Conservation (phyloP, 192 early-diverging fungal genomes). For the Coemansia sp. region DNA sequence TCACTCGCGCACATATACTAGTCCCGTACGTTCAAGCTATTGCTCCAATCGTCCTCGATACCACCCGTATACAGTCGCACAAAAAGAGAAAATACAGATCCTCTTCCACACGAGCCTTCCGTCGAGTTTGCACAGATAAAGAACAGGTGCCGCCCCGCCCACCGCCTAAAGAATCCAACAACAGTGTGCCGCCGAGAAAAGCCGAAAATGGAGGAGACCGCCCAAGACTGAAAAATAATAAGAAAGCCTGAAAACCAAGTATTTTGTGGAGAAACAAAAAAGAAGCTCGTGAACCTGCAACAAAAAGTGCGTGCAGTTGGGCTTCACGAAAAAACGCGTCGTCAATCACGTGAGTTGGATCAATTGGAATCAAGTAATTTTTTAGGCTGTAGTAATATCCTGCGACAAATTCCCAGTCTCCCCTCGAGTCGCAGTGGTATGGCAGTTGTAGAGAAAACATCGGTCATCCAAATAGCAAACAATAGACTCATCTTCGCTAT, state of each 20-base stretch:
- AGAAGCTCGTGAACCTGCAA: not conserved
- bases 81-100: not conserved
- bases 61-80: not conserved
- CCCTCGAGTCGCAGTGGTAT: too few relatives aligned
- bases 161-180: not conserved
- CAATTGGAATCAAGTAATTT: too few relatives aligned
- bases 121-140: not conserved
- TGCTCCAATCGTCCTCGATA: not conserved
- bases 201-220: not conserved
- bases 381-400: too few relatives aligned
- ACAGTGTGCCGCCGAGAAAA: not conserved
- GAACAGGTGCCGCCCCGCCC: not conserved
- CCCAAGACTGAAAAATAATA: not conserved
- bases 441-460: too few relatives aligned
- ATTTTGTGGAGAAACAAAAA: slow-evolving; percentile 1
- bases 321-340: not conserved
- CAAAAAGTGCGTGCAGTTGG: not conserved
- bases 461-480: too few relatives aligned
- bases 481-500: too few relatives aligned
- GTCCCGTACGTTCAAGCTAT: not conserved
- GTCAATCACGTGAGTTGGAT: not conserved
- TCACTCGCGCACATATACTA: not conserved
- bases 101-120: not conserved
- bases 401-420: too few relatives aligned
- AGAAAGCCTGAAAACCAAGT: not conserved